Conservation (phyloP, 2,329 filamentous ascomycete genomes). For the Fusarium sp. region DNA sequence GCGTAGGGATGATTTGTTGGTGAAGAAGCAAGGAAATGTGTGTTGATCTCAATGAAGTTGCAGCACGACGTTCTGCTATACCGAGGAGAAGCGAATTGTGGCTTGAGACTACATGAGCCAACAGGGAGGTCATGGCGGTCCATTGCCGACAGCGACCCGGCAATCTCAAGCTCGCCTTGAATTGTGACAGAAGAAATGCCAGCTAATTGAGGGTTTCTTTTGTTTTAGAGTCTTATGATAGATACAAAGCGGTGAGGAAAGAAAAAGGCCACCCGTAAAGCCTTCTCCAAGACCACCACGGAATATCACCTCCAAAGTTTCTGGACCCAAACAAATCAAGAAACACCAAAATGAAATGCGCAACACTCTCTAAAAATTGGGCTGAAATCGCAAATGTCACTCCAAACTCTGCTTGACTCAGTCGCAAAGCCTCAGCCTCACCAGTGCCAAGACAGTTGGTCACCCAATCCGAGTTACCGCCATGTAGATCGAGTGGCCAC, state of each 20-base stretch:
- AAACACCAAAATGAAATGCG: neutral
- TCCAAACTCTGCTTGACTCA: constrained; percentile 19
- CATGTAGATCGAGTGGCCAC: neutral
- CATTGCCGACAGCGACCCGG: neutral
- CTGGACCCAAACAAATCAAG: neutral
- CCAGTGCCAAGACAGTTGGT: constrained; percentile 1
- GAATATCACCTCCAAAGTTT: neutral
- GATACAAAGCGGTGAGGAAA: neutral
- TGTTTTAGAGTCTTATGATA: neutral
- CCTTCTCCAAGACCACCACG: neutral
- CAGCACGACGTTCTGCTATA: neutral
- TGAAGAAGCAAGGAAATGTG: neutral
- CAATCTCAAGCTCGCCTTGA: neutral
- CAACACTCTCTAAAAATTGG: neutral
- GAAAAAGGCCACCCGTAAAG: neutral
- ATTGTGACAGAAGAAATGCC: neutral
- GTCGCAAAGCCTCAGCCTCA: constrained; percentile 22
- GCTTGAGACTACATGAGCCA: neutral
- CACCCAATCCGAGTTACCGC: neutral
- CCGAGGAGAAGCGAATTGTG: neutral
- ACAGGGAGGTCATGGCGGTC: neutral
- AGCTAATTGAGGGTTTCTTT: neutral
- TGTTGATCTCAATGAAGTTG: neutral
- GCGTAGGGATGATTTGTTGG: neutral
- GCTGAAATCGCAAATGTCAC: neutral